Evolutionary conservation across 106 monocot species (phyloP).

Genomic region (Allium sativum): DNA sequence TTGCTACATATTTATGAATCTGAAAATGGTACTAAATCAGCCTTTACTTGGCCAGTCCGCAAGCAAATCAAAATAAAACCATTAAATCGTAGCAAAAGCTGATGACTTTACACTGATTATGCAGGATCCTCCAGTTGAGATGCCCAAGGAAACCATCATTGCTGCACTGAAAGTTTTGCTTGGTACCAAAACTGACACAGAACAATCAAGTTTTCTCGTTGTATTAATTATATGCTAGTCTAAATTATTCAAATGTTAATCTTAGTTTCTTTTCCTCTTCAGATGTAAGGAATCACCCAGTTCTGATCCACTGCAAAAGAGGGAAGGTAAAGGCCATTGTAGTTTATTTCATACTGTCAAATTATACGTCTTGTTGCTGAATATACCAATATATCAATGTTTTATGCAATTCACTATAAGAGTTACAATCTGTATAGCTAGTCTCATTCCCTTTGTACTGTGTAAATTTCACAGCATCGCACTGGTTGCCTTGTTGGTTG

Average conservation of each 20-base stretch:
- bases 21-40: background rate
- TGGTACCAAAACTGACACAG: constrained; percentile 20
- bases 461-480: constrained; percentile 31
- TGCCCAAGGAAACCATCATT: constrained; percentile 32
- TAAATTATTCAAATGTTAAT: too few relatives aligned
- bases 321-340: constrained; percentile 35
- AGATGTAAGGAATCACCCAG: constrained; percentile 54
- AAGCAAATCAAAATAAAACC: background rate
- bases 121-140: constrained; percentile 24
- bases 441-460: too few relatives aligned
- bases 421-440: too few relatives aligned
- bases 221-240: background rate
- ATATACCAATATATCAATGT: too few relatives aligned
- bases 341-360: constrained; percentile 1
- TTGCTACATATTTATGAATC: background rate
- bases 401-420: too few relatives aligned
- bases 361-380: too few relatives aligned
- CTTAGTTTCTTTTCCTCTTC: background rate
- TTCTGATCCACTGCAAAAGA: constrained; percentile 56
- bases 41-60: background rate
- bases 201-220: background rate
- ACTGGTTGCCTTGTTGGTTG: constrained; percentile 66
- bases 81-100: background rate
- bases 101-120: background rate
- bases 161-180: constrained; percentile 37